A percentile compares a stretch with the other conserved stretches of the same genome.
Evolutionary conservation across 805 yeast genomes (phyloP).

Genomic region (Myxozyma neotropica): DNA sequence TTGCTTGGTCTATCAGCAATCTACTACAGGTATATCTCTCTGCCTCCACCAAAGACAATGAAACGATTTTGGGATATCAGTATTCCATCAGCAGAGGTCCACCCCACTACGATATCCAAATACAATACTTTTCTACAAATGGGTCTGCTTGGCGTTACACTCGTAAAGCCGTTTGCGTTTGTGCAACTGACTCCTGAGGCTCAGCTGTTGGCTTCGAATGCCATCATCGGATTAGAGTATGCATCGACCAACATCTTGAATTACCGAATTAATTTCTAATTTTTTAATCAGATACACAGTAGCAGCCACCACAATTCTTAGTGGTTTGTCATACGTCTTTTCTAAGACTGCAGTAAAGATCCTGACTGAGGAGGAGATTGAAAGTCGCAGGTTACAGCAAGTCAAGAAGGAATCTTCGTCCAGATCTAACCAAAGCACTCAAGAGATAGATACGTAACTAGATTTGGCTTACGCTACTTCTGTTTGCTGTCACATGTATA

Average conservation of each 20-base stretch:
- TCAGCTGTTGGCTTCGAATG: slow-evolving; percentile 37
- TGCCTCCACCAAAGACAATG: slow-evolving; percentile 76
- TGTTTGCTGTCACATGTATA: not conserved
- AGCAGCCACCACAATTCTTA: slow-evolving; percentile 69
- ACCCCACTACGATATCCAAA: slow-evolving; percentile 66
- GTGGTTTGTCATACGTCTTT: slow-evolving; percentile 78
- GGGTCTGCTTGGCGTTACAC: slow-evolving; percentile 74
- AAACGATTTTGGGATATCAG: slow-evolving; percentile 74
- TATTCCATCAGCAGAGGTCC: slow-evolving; percentile 81
- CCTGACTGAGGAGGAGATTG: slow-evolving; percentile 38
- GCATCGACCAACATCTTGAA: not conserved
- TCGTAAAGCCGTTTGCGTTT: slow-evolving; percentile 56
- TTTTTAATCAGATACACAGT: slow-evolving; percentile 55
- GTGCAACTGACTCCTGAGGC: slow-evolving; percentile 43
- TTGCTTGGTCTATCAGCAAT: slow-evolving; percentile 71
- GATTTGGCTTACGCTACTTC: no score
- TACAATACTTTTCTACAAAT: slow-evolving; percentile 90
- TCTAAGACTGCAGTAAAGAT: slow-evolving; percentile 69
- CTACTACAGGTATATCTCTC: slow-evolving; percentile 68
- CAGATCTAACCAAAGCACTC: not conserved
- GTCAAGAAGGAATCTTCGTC: slow-evolving; percentile 21
- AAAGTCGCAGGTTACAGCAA: slow-evolving; percentile 38
- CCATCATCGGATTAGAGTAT: slow-evolving; percentile 31
- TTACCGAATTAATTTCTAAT: slow-evolving; percentile 15
- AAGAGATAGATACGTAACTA: not conserved